Evolutionary conservation across 768 basidiomycete species (phyloP), one percentile per base, ranked within the genome.

Genomic region (Amanita subjunquillea): DNA sequence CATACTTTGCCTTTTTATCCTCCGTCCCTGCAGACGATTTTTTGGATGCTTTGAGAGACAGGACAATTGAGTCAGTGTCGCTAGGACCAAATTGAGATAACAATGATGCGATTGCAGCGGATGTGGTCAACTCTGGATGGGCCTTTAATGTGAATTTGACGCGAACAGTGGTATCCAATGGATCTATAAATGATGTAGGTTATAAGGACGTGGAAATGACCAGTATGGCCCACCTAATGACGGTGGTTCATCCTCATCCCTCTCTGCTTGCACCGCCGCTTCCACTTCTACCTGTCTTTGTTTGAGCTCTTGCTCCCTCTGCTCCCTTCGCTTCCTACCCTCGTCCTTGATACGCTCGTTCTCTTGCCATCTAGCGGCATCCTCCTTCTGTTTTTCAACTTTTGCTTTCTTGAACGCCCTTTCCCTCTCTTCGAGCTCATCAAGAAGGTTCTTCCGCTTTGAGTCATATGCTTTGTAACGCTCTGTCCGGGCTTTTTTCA

Each of bases 391-490:
- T 57, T 80, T 79, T n/a, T 82, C 85, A 48, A 75, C 57, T 48
- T 76, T 75, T 1, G 80, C 72, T 62, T 85, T 87, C 72, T 90
- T 91, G 67, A 84, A 81, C 17, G 76, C 85, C 7, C 79, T 75
- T 58, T 92, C 90, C 32, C 85, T 73, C 59, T 80, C 83, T 62
- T 92, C 90, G 12, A 91, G 73, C 60, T 90, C 89, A 30, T 85
- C 82, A 20, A 88, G 75, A 56, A 92, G 68, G 32, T 64, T 76
- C 69, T 85, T 89, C 27, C 88, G 75, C 62, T 91, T 91, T 53
- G 66, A 72, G 57, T 89, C 86, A 59, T 78, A 87, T 3, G 73
- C 61, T 20, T 85, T 75, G 57, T 79, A 88, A n/a, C 88, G 78
- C 39, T 82, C 78, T 38, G 79, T 77, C 32, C 80, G 76, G 0